phyloP scores from a whole-genome alignment of 2,329 filamentous ascomycete species.

The Arachnopeziza araneosa region DNA sequence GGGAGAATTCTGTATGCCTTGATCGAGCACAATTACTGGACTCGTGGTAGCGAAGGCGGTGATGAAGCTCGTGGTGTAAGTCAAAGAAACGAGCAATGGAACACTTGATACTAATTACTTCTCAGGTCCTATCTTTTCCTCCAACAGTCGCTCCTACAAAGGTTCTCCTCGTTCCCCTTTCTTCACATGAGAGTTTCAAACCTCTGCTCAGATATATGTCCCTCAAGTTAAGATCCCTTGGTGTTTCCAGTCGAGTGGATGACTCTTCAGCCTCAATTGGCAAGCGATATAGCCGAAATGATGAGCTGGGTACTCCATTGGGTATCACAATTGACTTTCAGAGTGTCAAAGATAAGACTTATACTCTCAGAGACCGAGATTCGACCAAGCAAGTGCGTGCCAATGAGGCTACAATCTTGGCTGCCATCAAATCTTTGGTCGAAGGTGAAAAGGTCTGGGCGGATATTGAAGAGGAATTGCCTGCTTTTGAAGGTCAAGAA shows the following conservation, averaged over 20 bases:
- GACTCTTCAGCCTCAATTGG: conserved; percentile 89
- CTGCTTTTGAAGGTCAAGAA: conserved; percentile 78
- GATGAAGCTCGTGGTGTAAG: conserved; percentile 84
- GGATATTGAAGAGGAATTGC: conserved; percentile 71
- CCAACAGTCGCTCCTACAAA: conserved; percentile 85
- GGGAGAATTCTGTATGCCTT: conserved; percentile 89
- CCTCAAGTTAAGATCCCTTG: conserved; percentile 66
- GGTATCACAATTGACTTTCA: conserved; percentile 96
- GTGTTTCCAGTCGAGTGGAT: conserved; percentile 80
- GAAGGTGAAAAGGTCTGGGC: conserved; percentile 51
- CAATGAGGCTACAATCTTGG: conserved; percentile 71
- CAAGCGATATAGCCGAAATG: conserved; percentile 90
- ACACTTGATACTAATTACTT: conserved; percentile 8
- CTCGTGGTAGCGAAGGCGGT: conserved; percentile 60
- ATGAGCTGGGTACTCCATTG: conserved; percentile 90
- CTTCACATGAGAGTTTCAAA: conserved; percentile 72
- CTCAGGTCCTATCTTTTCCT: conserved; percentile 67
- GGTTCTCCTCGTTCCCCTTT: conserved; percentile 86
- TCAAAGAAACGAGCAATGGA: conserved; percentile 23
- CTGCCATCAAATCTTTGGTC: conserved; percentile 53
- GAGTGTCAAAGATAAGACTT: conserved; percentile 77
- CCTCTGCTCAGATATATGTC: conserved; percentile 71
- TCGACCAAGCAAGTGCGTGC: conserved; percentile 86
- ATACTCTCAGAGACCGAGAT: conserved; percentile 88
- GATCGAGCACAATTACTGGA: conserved; percentile 96